These are phyloP conservation scores for Auricularia sp. DNA, from an alignment of 768 basidiomycete species.

Conservation along the genomic window DNA sequence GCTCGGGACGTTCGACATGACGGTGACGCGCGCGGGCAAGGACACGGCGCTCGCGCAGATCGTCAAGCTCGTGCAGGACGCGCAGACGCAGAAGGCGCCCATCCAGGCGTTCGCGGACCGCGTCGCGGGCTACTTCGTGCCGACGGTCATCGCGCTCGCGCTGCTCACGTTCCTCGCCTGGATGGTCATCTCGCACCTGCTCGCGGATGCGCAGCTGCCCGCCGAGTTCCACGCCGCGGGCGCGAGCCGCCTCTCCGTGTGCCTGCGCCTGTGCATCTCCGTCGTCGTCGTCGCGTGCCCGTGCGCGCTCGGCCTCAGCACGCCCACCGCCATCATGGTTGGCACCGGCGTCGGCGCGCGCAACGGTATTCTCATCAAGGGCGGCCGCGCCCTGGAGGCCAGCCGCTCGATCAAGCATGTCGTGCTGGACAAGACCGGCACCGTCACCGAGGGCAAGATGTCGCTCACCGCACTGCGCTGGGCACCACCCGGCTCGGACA, in stretches of 20 bases:
- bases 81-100: slow-evolving; percentile 95
- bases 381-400: slow-evolving; percentile 87
- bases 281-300: slow-evolving; percentile 98
- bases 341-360: slow-evolving; percentile 94
- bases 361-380: slow-evolving; percentile 97
- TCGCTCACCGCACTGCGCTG: slow-evolving; percentile 69
- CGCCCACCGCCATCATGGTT: slow-evolving; percentile 98
- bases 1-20: slow-evolving; percentile 93
- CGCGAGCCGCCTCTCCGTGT: slow-evolving; percentile 77
- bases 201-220: slow-evolving; percentile 55
- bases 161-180: slow-evolving; percentile 73
- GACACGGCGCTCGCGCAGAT: slow-evolving; percentile 96
- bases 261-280: slow-evolving; percentile 93
- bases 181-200: slow-evolving; percentile 60
- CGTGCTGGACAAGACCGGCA: slow-evolving; percentile 95
- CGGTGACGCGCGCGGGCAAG: slow-evolving; percentile 89
- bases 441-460: slow-evolving; percentile 91
- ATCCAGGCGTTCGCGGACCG: slow-evolving; percentile 95
- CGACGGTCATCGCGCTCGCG: slow-evolving; percentile 76
- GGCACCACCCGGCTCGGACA: slow-evolving; percentile 34
- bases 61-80: slow-evolving; percentile 92
- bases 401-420: slow-evolving; percentile 74
- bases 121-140: slow-evolving; percentile 93
- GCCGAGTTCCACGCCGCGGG: slow-evolving; percentile 79
- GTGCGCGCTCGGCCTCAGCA: slow-evolving; percentile 90